A percentile compares a stretch with the other conserved stretches of the same genome.
These are phyloP conservation scores for Liriodendron chinense DNA, from an alignment of 164 flowering plant species.

Conservation along the genomic window DNA sequence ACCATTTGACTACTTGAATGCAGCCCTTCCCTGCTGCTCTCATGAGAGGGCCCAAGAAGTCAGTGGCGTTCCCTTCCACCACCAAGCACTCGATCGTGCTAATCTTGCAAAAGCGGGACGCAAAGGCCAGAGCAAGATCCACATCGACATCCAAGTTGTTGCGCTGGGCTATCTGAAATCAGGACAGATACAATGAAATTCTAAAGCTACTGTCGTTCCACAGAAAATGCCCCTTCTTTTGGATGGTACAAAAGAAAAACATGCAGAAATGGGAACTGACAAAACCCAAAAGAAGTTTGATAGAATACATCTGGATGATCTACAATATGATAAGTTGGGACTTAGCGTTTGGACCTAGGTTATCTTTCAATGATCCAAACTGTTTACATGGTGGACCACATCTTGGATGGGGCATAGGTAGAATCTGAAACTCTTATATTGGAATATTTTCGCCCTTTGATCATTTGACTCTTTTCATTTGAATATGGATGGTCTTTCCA, in stretches of 20 bases:
- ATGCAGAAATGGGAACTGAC: neutral
- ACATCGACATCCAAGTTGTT: slow-evolving; percentile 96
- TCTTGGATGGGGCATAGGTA: neutral
- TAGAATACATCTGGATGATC: neutral
- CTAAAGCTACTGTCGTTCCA: no score
- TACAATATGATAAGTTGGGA: neutral
- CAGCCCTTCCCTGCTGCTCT: slow-evolving; percentile 95
- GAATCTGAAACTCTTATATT: no score
- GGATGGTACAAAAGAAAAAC: no score
- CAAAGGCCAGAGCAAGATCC: slow-evolving; percentile 89
- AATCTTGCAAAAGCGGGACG: slow-evolving; percentile 88
- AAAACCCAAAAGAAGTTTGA: neutral
- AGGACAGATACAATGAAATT: neutral
- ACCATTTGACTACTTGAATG: slow-evolving; percentile 89
- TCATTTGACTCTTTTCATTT: no score
- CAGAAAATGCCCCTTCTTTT: no score
- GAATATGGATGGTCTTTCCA: no score
- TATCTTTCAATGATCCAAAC: neutral
- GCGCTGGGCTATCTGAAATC: slow-evolving; percentile 76
- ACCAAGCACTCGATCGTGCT: slow-evolving; percentile 94
- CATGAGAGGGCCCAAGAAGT: slow-evolving; percentile 89
- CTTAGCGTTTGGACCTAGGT: neutral
- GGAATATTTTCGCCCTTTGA: no score
- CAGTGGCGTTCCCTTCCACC: slow-evolving; percentile 85
- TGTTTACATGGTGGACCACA: neutral